Evolutionary conservation across 768 basidiomycete genomes (phyloP), one percentile per base, ranked within the genome.

Genomic region (Suillus brevipes): DNA sequence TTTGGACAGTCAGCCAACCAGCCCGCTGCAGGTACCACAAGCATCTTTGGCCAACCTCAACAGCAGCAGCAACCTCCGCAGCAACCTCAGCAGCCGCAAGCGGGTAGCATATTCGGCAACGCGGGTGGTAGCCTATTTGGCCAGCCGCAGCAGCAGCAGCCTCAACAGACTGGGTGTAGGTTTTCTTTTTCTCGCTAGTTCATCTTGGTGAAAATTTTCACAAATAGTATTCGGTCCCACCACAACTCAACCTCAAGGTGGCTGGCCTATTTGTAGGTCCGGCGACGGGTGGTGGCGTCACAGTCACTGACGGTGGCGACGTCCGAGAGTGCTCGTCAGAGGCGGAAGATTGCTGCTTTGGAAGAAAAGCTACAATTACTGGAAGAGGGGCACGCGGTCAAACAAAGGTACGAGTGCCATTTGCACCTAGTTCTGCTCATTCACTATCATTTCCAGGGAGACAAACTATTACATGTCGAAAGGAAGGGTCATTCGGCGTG

Each of bases 91-190:
- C 73, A 63, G 63, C 71, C 55, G 50, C 72, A 50, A 63, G 65
- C 70, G 61, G 65, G 69, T 16, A 53, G 78, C 9, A 62, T 77
- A 60, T 74, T 78, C 64, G 79, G 74, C 13, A 68, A 67, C 9
- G 66, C 69, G 2, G 69, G 63, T 4, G 71, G 73, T 61, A 67
- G 75, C 45, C 37, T 72, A 20, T 72, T 82, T 64, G 74, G 78
- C 52, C 74, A 81, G 67, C 72, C 74, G 50, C 75, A 79, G 58
- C 78, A 69, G 50, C 66, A 74, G 28, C 81, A 79, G 65, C 66
- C 76, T 53, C 84, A 83, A 64, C 75, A 78, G 50, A 69, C 75
- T 2, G 76, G 79, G 36, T 61, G 82, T 83, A 68, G 65, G 78
- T 65, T 63, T 53, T 38, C 62, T 60, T 60, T 81, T 80, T 80